Base-by-base conservation (phyloP, 495 filamentous ascomycete species). In the Wilcoxina mikolae region DNA sequence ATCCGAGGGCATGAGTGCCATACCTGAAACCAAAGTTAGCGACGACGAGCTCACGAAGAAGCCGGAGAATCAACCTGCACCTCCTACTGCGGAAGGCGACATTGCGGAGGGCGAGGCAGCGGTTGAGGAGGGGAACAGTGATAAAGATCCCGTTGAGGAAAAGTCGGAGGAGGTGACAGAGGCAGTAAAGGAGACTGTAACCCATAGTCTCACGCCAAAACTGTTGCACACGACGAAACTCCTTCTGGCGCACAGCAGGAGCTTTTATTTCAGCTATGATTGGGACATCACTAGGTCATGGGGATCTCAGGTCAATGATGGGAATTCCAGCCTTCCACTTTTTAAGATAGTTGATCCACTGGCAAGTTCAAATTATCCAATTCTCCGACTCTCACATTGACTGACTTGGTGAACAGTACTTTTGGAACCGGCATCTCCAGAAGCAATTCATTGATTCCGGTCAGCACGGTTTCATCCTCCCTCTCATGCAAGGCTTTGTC, bases 251-350 rank as follows among this genome's bases (percentile, higher is more conserved):
- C 75, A 81, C 3, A 87, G 83, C 17, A 74, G 74, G 52, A 95
- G 84, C 65, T 95, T 95, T 69, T 95, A 81, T 69, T 98, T 85
- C 61, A 81, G 86, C 11, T 94, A 98, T 67, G 91, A 98, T 57
- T 76, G 85, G 67, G 89, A 95, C 63, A 74, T 95, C 28, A 94
- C 90, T 10, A 74, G 81, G 41, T 78, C 76, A 56, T 65, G 60
- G 62, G 42, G 24, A 18, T 24, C 29, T 41, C 53, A 64, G 44
- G 35, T 17, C 17, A 44, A 43, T 7, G 11, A 51, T 38, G n/a
- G 4, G 27, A 68, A 57, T 24, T 68, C 67, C 3, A 71, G 73
- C 12, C 43, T 80, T 38, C 82, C 87, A 10, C 70, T 94, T 3
- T 74, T 84, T 61, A 77, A 77, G 58, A 69, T 73, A 56, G 85